Conservation (phyloP, 768 basidiomycete genomes). For the Boletus fagicola region DNA sequence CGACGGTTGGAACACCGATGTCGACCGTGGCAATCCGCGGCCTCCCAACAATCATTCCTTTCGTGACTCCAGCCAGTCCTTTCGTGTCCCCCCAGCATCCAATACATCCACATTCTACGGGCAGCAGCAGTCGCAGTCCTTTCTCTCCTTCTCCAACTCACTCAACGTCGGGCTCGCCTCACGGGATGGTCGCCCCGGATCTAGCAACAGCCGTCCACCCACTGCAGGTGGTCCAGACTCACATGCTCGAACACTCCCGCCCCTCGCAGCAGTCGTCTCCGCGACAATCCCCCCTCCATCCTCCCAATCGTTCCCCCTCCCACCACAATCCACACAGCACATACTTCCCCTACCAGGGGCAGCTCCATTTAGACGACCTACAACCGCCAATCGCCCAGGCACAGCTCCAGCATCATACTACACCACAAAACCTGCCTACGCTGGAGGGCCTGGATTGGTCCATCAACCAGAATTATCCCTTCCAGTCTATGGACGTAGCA, state of each 20-base stretch:
- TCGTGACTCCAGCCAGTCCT: slow-evolving; percentile 80
- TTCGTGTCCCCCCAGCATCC: slow-evolving; percentile 60
- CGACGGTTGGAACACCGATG: slow-evolving; percentile 38
- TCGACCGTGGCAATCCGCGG: slow-evolving; percentile 39
- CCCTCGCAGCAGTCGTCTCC: slow-evolving; percentile 77
- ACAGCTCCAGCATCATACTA: slow-evolving; percentile 70
- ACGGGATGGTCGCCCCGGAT: slow-evolving; percentile 45
- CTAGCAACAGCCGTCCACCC: slow-evolving; percentile 49
- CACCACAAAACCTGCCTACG: slow-evolving; percentile 46
- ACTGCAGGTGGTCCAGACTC: slow-evolving; percentile 49
- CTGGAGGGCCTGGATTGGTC: slow-evolving; percentile 53
- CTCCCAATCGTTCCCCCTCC: slow-evolving; percentile 38
- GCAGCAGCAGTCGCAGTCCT: slow-evolving; percentile 60
- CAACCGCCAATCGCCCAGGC: slow-evolving; percentile 63
- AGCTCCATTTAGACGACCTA: slow-evolving; percentile 53
- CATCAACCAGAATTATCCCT: slow-evolving; percentile 44
- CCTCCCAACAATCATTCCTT: slow-evolving; percentile 60
- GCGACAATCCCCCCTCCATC: slow-evolving; percentile 54
- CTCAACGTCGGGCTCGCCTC: slow-evolving; percentile 45
- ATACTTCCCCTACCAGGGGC: slow-evolving; percentile 59
- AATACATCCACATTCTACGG: slow-evolving; percentile 39
- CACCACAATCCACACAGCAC: slow-evolving; percentile 45
- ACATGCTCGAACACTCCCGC: slow-evolving; percentile 59
- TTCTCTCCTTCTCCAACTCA: slow-evolving; percentile 56
- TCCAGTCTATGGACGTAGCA: slow-evolving; percentile 39